phyloP scores from a whole-genome alignment of 257 asterid genomes.

The Plectranthus barbatus region DNA sequence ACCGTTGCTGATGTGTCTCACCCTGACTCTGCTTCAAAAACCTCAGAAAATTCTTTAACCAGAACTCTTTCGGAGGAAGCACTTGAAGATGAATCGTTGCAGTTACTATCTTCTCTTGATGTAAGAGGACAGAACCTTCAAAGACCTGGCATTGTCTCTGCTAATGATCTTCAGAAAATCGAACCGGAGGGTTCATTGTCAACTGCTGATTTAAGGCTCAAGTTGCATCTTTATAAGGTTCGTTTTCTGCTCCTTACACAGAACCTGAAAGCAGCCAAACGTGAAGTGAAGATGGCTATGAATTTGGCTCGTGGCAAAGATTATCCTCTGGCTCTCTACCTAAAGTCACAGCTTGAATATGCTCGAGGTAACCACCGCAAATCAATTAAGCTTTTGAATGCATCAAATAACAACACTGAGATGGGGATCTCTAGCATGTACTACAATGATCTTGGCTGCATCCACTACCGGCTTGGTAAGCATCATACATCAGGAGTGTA shows the following conservation, averaged over 20 bases:
- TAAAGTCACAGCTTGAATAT: conserved; percentile 88
- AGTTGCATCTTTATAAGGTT: conserved; percentile 72
- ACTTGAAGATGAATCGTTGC: conserved; percentile 64
- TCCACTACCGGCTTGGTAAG: conserved; percentile 65
- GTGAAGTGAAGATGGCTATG: conserved; percentile 87
- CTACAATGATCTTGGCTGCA: conserved; percentile 84
- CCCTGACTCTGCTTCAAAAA: conserved; percentile 44
- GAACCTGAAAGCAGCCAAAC: conserved; percentile 84
- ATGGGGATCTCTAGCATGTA: conserved; percentile 57
- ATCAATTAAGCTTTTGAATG: conserved; percentile 73
- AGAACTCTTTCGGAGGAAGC: conserved; percentile 70
- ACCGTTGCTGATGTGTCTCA: conserved; percentile 36
- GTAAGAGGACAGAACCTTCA: conserved; percentile 44
- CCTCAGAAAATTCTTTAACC: conserved; percentile 43
- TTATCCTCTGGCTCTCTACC: conserved; percentile 57
- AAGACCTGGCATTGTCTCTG: conserved; percentile 40
- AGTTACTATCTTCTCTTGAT: conserved; percentile 52
- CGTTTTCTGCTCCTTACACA: conserved; percentile 58
- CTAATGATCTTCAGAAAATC: conserved; percentile 44
- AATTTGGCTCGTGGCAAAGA: conserved; percentile 73
- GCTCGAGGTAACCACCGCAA: conserved; percentile 74
- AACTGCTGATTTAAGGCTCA: conserved; percentile 56
- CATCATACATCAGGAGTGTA: conserved; percentile 51
- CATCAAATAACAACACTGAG: conserved; percentile 50
- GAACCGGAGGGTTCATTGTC: conserved; percentile 55